A percentile compares a stretch with the other conserved stretches of the same genome.
phyloP scores from a whole-genome alignment of 345 rosid genomes.

The Citrus hindsii region DNA sequence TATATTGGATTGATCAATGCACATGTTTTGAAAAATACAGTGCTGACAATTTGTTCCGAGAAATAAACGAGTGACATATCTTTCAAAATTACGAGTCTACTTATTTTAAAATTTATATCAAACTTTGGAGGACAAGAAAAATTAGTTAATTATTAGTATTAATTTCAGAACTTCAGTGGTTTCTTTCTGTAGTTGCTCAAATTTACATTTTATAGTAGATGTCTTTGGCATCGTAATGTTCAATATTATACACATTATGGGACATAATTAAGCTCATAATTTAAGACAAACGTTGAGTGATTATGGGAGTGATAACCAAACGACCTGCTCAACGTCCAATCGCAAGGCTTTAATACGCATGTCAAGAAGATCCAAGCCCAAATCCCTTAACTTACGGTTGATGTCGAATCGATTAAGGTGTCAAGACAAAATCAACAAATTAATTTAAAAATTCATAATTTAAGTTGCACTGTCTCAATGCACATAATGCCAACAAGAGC shows the following conservation, averaged over 20 bases:
- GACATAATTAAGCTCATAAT: not conserved
- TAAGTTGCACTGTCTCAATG: not conserved
- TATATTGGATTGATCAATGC: too few species aligned
- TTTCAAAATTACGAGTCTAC: too few species aligned
- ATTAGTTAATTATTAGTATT: too few species aligned
- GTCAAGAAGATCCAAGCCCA: constrained; percentile 3
- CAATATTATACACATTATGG: not conserved
- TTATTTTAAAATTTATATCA: too few species aligned
- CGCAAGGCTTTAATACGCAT: not conserved
- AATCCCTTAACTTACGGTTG: constrained; percentile 8
- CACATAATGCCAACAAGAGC: not conserved
- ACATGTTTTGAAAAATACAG: too few species aligned
- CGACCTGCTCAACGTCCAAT: not conserved
- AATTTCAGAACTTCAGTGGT: too few species aligned
- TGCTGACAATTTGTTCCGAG: too few species aligned
- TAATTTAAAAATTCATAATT: not conserved
- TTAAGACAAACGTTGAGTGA: not conserved
- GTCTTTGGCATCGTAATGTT: not conserved
- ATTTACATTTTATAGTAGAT: too few species aligned
- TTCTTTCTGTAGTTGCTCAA: too few species aligned
- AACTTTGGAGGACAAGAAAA: too few species aligned
- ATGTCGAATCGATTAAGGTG: not conserved
- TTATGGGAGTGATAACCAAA: not conserved
- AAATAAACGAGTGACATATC: too few species aligned
- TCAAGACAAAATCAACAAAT: not conserved